Evolutionary conservation across 2,329 filamentous ascomycete species (phyloP).

Genomic region (Triangularia setosa): DNA sequence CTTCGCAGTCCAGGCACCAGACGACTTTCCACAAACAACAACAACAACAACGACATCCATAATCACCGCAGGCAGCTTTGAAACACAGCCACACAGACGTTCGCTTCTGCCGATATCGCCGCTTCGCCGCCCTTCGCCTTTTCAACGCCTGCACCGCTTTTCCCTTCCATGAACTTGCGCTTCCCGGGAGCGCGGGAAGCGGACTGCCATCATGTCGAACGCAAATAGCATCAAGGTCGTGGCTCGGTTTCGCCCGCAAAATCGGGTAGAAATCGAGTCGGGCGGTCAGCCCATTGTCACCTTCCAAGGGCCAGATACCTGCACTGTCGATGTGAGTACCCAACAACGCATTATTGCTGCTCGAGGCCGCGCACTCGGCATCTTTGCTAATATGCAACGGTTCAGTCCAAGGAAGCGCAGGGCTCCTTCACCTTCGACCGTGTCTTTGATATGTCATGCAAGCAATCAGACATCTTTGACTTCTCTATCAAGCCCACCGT

Average conservation of each 20-base stretch:
- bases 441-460: conserved; percentile 90
- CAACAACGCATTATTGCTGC: conserved; percentile 7
- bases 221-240: conserved; percentile 79
- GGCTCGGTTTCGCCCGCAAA: conserved; percentile 95
- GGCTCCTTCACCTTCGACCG: conserved; percentile 95
- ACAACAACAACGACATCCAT: background rate
- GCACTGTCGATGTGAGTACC: conserved; percentile 69
- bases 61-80: background rate
- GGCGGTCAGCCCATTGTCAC: conserved; percentile 88
- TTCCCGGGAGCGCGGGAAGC: conserved; percentile 27
- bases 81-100: background rate
- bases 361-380: conserved; percentile 24
- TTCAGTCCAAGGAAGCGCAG: conserved; percentile 73
- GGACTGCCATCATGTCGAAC: conserved; percentile 49
- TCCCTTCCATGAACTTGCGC: conserved; percentile 29
- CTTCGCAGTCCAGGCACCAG: background rate
- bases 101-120: background rate
- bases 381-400: background rate
- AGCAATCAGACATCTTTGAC: conserved; percentile 92
- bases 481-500: conserved; percentile 95
- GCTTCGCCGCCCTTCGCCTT: background rate
- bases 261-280: conserved; percentile 85
- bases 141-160: conserved; percentile 6
- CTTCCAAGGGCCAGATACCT: conserved; percentile 87
- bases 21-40: background rate